Evolutionary conservation across 768 basidiomycete genomes (phyloP).

Genomic region (Suillus bovinus): DNA sequence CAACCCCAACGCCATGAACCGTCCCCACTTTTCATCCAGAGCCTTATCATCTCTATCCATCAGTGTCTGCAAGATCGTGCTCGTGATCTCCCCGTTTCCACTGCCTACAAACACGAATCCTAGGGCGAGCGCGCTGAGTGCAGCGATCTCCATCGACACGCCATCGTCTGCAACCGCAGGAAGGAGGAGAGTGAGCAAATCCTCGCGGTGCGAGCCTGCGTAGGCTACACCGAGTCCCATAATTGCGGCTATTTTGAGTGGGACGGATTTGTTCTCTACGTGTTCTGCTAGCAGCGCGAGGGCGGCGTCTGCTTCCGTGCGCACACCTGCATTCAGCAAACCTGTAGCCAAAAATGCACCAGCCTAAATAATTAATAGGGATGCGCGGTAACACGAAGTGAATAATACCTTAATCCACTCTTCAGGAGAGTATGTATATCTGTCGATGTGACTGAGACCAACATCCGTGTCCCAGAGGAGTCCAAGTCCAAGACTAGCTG

Average conservation of each 20-base stretch:
- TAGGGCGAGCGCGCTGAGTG: conserved; percentile 82
- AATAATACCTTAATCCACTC: conserved; percentile 84
- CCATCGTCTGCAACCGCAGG: conserved; percentile 82
- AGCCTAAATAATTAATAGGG: conserved; percentile 45
- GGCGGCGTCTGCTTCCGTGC: conserved; percentile 92
- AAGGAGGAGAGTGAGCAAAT: conserved; percentile 74
- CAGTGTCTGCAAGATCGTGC: conserved; percentile 85
- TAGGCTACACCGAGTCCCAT: conserved; percentile 94
- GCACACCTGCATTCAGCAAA: conserved; percentile 84
- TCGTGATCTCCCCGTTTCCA: conserved; percentile 89
- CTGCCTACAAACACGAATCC: conserved; percentile 97
- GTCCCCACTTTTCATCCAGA: conserved; percentile 91
- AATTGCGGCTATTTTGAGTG: conserved; percentile 85
- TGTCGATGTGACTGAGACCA: conserved; percentile 93
- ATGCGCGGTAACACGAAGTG: background rate
- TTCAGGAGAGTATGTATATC: conserved; percentile 94
- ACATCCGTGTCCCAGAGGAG: conserved; percentile 96
- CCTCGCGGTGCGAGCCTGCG: conserved; percentile 89
- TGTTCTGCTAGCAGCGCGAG: conserved; percentile 89
- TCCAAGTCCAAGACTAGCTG: conserved; percentile 91
- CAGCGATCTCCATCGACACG: conserved; percentile 85
- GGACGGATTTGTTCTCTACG: conserved; percentile 81
- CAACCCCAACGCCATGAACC: conserved; percentile 87
- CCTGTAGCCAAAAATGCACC: conserved; percentile 95
- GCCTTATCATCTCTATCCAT: conserved; percentile 81